These are phyloP conservation scores for Leishmania tropica DNA, from an alignment of 208 protist genomes.

Conservation along the genomic window DNA sequence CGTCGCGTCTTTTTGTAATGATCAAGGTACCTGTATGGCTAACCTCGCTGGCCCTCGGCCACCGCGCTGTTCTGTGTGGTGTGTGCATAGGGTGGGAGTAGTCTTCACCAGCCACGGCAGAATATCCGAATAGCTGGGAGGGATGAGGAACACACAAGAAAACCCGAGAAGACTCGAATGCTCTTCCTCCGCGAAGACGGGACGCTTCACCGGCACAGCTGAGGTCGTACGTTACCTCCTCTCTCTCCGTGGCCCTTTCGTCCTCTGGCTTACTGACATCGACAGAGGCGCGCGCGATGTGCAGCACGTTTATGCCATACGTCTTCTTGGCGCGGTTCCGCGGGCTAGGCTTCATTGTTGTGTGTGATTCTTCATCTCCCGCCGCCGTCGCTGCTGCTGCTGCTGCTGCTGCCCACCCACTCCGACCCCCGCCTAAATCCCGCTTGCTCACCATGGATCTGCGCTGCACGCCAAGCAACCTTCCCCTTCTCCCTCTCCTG, in stretches of 20 bases:
- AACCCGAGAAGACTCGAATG: not conserved
- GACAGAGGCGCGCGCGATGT: not conserved
- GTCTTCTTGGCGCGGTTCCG: not conserved
- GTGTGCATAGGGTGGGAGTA: not conserved
- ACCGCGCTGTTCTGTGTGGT: not conserved
- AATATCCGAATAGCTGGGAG: not conserved
- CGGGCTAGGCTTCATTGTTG: not conserved
- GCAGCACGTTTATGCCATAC: not conserved
- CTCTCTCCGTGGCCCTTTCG: not conserved
- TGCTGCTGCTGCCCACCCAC: not conserved
- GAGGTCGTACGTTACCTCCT: not conserved
- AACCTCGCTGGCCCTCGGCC: not conserved
- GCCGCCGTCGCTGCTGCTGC: not conserved
- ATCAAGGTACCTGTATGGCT: not conserved
- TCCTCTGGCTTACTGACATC: not conserved
- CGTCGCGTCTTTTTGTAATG: not conserved
- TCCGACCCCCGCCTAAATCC: not conserved
- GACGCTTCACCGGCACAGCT: not conserved
- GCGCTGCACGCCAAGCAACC: not conserved
- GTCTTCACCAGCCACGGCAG: not conserved
- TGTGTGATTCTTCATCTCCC: too few relatives aligned
- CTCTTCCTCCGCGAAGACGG: not conserved
- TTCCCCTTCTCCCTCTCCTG: not conserved
- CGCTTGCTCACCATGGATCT: not conserved
- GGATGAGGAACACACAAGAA: not conserved